Evolutionary conservation across 164 flowering plant species (phyloP).

Genomic region (Euptelea pleiosperma): DNA sequence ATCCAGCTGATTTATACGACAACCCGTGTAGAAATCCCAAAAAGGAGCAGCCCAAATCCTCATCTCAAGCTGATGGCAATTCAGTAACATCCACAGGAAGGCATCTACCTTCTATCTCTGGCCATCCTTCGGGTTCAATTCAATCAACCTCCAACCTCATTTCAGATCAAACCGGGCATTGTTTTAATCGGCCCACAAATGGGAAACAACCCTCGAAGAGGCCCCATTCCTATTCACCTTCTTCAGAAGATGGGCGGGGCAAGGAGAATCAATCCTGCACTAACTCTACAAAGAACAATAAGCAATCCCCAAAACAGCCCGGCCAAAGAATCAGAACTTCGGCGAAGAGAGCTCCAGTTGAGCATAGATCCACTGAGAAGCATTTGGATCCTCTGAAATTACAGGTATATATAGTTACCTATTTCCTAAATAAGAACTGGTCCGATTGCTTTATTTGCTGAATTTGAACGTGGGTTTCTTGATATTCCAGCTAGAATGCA

Average conservation of each 20-base stretch:
- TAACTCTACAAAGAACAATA: conserved; percentile 34
- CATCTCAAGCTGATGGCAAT: conserved; percentile 19
- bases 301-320: conserved; percentile 23
- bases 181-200: conserved; percentile 7
- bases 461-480: conserved; percentile 7
- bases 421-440: neutral
- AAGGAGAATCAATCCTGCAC: conserved; percentile 48
- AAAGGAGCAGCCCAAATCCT: conserved; percentile 25
- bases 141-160: conserved; percentile 6
- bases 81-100: conserved; percentile 15
- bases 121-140: conserved; percentile 19
- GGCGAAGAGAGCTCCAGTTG: conserved; percentile 29
- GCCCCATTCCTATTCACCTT: conserved; percentile 11
- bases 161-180: conserved; percentile 12
- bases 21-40: conserved; percentile 20
- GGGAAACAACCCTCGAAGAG: conserved; percentile 15
- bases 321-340: conserved; percentile 24
- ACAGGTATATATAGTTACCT: conserved; percentile 30
- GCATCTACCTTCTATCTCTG: conserved; percentile 21
- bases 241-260: conserved; percentile 42
- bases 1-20: conserved; percentile 27
- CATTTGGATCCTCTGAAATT: conserved; percentile 33
- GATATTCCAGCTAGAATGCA: conserved; percentile 40
- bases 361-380: conserved; percentile 31
- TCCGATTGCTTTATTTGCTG: neutral